These are phyloP conservation scores for Pyrenula aspistea DNA, from an alignment of 495 filamentous ascomycete genomes.

Conservation along the genomic window DNA sequence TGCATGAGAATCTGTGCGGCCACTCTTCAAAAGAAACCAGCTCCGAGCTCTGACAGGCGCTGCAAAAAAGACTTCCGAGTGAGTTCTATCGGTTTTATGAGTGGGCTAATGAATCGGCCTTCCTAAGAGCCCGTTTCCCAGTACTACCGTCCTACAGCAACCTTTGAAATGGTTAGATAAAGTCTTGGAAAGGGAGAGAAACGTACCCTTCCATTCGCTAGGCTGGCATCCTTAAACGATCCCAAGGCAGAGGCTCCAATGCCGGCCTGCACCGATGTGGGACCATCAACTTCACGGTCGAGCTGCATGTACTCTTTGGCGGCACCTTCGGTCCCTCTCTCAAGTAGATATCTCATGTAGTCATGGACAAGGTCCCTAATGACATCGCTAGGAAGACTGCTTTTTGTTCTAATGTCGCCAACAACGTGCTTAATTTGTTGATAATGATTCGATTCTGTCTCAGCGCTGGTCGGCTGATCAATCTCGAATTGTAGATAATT, in stretches of 20 bases:
- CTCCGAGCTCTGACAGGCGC: too few species aligned
- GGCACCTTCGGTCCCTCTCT: conserved; percentile 68
- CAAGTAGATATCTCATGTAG: conserved; percentile 78
- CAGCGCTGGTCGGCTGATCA: conserved; percentile 63
- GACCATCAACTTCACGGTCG: conserved; percentile 77
- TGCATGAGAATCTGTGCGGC: too few species aligned
- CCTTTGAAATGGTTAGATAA: too few species aligned
- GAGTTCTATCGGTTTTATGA: too few species aligned
- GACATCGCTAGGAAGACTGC: conserved; percentile 49
- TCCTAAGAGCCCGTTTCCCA: too few species aligned
- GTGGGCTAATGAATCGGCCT: too few species aligned
- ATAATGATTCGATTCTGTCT: conserved; percentile 53
- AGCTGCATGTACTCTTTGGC: conserved; percentile 78
- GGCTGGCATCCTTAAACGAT: not conserved
- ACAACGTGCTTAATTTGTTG: conserved; percentile 71
- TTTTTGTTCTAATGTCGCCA: conserved; percentile 64
- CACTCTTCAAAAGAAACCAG: too few species aligned
- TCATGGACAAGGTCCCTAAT: conserved; percentile 67
- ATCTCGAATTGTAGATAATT: conserved; percentile 85
- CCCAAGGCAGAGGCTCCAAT: not conserved
- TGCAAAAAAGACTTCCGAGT: too few species aligned
- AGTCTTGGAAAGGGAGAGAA: not conserved
- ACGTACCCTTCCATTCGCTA: not conserved
- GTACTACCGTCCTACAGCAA: too few species aligned
- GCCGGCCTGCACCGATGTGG: conserved; percentile 23